Percentiles rank a stretch among this genome's conserved stretches.
Evolutionary conservation across 306 rosid species (phyloP).

Genomic region (Astragalus glycyphyllos): DNA sequence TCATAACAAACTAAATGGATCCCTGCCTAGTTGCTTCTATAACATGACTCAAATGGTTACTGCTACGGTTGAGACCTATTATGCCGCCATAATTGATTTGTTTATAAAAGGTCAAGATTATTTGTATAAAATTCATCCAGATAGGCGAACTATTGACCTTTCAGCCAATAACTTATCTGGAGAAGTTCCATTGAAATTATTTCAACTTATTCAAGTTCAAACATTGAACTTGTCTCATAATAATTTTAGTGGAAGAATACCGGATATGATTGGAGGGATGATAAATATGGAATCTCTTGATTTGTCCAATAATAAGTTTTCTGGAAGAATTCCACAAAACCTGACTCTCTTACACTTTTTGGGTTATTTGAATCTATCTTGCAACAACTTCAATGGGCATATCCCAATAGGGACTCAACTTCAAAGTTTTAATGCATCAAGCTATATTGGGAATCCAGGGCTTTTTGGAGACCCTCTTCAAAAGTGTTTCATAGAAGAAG

Average conservation of each 20-base stretch:
- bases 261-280: background rate
- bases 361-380: background rate
- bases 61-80: too few species aligned
- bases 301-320: background rate
- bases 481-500: background rate
- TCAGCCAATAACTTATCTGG: too few species aligned
- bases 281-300: background rate
- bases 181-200: too few species aligned
- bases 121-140: accelerated
- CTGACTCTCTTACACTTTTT: background rate
- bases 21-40: too few species aligned
- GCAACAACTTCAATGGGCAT: background rate
- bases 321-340: background rate
- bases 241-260: background rate
- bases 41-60: too few species aligned
- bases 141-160: background rate
- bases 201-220: too few species aligned
- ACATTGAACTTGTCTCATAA: too few species aligned
- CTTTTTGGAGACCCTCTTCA: background rate
- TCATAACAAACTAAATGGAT: too few species aligned
- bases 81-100: background rate
- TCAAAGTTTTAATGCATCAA: background rate
- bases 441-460: background rate
- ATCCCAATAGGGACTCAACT: background rate
- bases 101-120: background rate